phyloP scores from a whole-genome alignment of 1,284 basidiomycete genomes.

The Neotropicomus parvogracilis region DNA sequence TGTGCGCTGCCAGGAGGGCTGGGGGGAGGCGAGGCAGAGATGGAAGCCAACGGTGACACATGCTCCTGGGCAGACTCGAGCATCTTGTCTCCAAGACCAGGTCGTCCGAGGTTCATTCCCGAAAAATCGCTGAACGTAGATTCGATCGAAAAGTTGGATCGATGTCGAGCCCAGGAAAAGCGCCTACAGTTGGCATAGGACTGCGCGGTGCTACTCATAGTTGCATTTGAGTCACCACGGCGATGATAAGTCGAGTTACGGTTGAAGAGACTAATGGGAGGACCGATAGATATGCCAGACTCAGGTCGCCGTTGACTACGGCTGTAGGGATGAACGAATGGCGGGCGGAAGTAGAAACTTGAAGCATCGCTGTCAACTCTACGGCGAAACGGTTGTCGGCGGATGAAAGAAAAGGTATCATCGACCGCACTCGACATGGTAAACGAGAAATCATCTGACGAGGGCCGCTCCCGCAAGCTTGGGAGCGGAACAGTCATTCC shows the following conservation, averaged over 20 bases:
- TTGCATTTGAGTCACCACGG: slow-evolving; percentile 50
- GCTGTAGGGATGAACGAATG: slow-evolving; percentile 34
- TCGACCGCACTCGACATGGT: slow-evolving; percentile 60
- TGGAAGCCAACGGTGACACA: slow-evolving; percentile 58
- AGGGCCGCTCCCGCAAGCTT: slow-evolving; percentile 50
- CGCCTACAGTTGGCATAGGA: slow-evolving; percentile 54
- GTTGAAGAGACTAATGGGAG: slow-evolving; percentile 71
- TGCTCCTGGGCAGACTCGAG: slow-evolving; percentile 63
- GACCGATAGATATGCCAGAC: slow-evolving; percentile 50
- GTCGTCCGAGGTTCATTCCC: slow-evolving; percentile 55
- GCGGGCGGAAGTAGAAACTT: slow-evolving; percentile 63
- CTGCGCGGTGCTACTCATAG: slow-evolving; percentile 51
- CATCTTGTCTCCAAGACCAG: slow-evolving; percentile 86
- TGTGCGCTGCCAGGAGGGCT: slow-evolving; percentile 33
- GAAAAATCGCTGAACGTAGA: slow-evolving; percentile 67
- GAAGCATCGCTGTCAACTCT: slow-evolving; percentile 75
- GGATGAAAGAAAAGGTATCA: slow-evolving; percentile 69
- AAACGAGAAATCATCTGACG: slow-evolving; percentile 52
- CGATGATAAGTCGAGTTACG: slow-evolving; percentile 49
- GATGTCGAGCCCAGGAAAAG: slow-evolving; percentile 60
- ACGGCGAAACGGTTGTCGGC: slow-evolving; percentile 39
- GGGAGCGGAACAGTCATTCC: slow-evolving; percentile 36
- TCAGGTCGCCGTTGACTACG: slow-evolving; percentile 48
- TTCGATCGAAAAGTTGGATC: slow-evolving; percentile 58
- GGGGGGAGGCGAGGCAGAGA: slow-evolving; percentile 64